Evolutionary conservation across 345 rosid genomes (phyloP).

Genomic region (Eucalyptus erythrocorys): DNA sequence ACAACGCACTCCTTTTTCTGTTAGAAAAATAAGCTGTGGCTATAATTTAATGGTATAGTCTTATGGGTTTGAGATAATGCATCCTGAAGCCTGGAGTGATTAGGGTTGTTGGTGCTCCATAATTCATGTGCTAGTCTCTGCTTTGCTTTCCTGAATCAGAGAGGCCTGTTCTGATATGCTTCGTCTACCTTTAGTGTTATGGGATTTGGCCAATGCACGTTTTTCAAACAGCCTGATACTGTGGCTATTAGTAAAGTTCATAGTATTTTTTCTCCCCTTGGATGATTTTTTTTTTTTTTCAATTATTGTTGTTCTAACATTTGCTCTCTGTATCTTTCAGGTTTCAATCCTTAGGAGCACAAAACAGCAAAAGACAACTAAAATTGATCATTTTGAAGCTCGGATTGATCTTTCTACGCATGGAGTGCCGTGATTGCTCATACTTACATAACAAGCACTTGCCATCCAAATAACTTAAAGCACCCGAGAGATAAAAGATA

Average conservation of each 20-base stretch:
- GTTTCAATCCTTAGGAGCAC: conserved; percentile 56
- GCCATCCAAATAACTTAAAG: neutral
- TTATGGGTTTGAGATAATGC: neutral
- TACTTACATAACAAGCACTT: neutral
- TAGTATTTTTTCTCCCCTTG: neutral
- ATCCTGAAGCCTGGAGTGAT: neutral
- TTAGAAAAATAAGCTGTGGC: neutral
- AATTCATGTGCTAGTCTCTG: neutral
- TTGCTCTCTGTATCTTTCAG: conserved; percentile 20
- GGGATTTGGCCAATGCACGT: neutral
- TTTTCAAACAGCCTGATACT: neutral
- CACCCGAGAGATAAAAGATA: neutral
- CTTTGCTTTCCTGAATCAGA: neutral
- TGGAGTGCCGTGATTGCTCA: neutral
- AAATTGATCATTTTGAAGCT: conserved; percentile 76
- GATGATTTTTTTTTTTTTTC: neutral
- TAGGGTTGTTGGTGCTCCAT: neutral
- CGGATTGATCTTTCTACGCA: conserved; percentile 44
- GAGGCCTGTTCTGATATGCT: neutral
- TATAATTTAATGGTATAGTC: neutral
- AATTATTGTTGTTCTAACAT: neutral
- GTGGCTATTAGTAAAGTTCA: neutral
- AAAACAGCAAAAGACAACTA: conserved; percentile 14
- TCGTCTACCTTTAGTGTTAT: neutral
- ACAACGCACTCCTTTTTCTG: neutral